Percentiles rank a stretch among this genome's conserved stretches.
These are phyloP conservation scores for Stephanodiscus triporus DNA, from an alignment of 108 stramenopile genomes.

Conservation along the genomic window DNA sequence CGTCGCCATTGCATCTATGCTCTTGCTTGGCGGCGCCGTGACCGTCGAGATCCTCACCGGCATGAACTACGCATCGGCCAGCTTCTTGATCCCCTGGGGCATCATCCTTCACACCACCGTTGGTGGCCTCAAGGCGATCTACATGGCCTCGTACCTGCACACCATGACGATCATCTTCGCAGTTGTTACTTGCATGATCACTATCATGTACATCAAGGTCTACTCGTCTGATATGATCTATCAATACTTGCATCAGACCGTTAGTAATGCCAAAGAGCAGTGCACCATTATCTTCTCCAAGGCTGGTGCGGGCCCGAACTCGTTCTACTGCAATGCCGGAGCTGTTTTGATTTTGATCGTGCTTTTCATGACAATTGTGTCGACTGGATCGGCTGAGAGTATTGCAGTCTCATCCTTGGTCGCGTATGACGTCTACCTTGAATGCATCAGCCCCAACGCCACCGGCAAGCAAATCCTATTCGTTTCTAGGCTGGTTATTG, in stretches of 20 bases:
- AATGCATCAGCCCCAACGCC: constrained; percentile 89
- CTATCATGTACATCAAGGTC: constrained; percentile 69
- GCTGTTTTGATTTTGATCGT: constrained; percentile 81
- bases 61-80: constrained; percentile 76
- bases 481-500: constrained; percentile 80
- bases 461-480: constrained; percentile 86
- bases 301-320: constrained; percentile 41
- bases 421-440: constrained; percentile 91
- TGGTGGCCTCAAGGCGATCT: constrained; percentile 92
- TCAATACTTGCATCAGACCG: constrained; percentile 57
- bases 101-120: constrained; percentile 91
- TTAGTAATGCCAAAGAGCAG: constrained; percentile 59
- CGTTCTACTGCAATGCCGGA: constrained; percentile 62
- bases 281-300: constrained; percentile 60
- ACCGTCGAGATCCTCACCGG: constrained; percentile 91
- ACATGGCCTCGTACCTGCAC: constrained; percentile 88
- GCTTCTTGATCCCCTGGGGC: constrained; percentile 92
- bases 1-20: constrained; percentile 91
- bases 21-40: constrained; percentile 94
- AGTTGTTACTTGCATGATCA: constrained; percentile 83
- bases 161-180: constrained; percentile 83
- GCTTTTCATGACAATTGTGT: constrained; percentile 97
- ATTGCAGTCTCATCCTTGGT: constrained; percentile 92
- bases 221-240: constrained; percentile 75
- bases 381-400: constrained; percentile 89